Conservation (phyloP, 768 basidiomycete genomes). For the Russula emetica region DNA sequence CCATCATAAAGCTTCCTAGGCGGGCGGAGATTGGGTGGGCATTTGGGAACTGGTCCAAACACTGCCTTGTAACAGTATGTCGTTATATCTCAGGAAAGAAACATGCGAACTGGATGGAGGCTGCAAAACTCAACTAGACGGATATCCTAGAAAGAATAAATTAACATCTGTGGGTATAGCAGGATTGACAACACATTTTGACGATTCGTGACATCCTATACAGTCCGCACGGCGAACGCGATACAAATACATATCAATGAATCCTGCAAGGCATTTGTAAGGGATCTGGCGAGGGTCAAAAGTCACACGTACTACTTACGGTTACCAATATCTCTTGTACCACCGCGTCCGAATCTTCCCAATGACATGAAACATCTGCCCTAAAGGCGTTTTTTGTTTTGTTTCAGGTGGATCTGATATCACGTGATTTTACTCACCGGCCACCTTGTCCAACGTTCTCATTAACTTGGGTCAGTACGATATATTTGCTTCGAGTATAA, state of each 20-base stretch:
- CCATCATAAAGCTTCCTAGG: neutral
- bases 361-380: conserved; percentile 79
- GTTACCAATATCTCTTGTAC: conserved; percentile 76
- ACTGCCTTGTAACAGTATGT: neutral
- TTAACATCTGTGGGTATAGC: conserved; percentile 25
- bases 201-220: conserved; percentile 26
- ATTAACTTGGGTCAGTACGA: conserved; percentile 79
- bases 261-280: conserved; percentile 46
- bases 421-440: conserved; percentile 47
- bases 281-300: conserved; percentile 12
- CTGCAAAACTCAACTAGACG: conserved; percentile 11
- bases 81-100: neutral
- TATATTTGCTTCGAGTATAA: conserved; percentile 62
- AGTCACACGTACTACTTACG: conserved; percentile 44
- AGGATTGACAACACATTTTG: conserved; percentile 8
- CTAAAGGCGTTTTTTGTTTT: conserved; percentile 37
- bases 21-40: conserved; percentile 18
- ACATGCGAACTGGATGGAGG: neutral
- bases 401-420: neutral
- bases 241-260: conserved; percentile 63
- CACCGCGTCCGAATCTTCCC: conserved; percentile 80
- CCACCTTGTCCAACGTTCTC: conserved; percentile 84
- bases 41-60: conserved; percentile 1
- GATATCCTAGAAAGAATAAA: conserved; percentile 17
- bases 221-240: conserved; percentile 55